Conservation (phyloP, 352 stramenopile genomes). For the Globisporangium nunn region DNA sequence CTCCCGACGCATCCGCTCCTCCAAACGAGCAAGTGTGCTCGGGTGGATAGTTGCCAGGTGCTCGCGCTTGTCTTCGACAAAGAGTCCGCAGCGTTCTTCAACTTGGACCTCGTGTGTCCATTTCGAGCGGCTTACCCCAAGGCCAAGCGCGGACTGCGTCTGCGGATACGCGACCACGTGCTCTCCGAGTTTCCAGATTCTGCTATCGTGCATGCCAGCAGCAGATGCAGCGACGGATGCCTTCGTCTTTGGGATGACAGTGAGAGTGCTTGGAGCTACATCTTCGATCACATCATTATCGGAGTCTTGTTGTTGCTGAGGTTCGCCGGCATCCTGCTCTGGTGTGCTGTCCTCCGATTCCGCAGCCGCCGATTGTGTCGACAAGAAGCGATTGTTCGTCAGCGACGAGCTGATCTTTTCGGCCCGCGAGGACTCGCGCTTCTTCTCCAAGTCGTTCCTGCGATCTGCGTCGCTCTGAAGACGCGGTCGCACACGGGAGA, state of each 20-base stretch:
- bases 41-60: slow-evolving; percentile 28
- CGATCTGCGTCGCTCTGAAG: slow-evolving; percentile 27
- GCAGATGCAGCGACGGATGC: slow-evolving; percentile 11
- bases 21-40: slow-evolving; percentile 46
- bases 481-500: slow-evolving; percentile 4
- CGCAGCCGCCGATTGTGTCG: neutral
- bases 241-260: slow-evolving; percentile 12
- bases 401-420: slow-evolving; percentile 16
- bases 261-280: slow-evolving; percentile 1
- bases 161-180: slow-evolving; percentile 10
- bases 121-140: slow-evolving; percentile 14
- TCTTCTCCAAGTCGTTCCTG: slow-evolving; percentile 29
- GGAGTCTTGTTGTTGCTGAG: neutral
- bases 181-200: neutral
- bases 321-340: neutral
- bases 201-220: neutral
- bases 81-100: slow-evolving; percentile 37
- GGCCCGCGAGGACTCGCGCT: slow-evolving; percentile 21
- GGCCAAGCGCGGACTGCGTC: slow-evolving; percentile 14
- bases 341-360: neutral
- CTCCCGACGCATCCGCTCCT: slow-evolving; percentile 43
- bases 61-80: slow-evolving; percentile 27
- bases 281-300: neutral
- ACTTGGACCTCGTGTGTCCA: slow-evolving; percentile 37
- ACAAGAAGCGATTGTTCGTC: slow-evolving; percentile 49